Conservation (phyloP, 345 rosid species). For the Boechera retrofracta region DNA sequence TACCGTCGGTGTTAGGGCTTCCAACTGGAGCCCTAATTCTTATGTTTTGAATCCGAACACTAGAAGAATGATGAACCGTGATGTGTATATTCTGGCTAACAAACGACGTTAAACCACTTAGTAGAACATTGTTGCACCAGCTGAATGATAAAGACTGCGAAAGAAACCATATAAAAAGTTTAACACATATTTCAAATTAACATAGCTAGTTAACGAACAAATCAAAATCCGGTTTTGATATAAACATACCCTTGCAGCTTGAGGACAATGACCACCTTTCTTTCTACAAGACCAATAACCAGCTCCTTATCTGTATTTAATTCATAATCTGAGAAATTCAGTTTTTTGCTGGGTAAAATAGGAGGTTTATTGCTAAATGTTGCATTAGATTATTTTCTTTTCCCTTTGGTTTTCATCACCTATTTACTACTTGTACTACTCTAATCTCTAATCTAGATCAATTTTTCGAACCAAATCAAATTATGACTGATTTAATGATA, state of each 20-base stretch:
- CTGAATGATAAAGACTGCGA: conserved; percentile 50
- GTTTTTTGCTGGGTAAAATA: too few species aligned
- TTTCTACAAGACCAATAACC: conserved; percentile 52
- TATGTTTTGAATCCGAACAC: conserved; percentile 48
- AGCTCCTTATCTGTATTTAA: conserved; percentile 32
- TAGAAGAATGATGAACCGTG: conserved; percentile 48
- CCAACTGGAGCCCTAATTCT: conserved; percentile 48
- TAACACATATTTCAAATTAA: background rate
- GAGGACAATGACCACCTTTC: conserved; percentile 43
- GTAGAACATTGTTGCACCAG: conserved; percentile 44
- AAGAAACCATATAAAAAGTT: background rate
- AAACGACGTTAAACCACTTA: conserved; percentile 54
- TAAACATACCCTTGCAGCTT: conserved; percentile 45
- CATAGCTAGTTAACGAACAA: background rate
- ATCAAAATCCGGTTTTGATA: background rate
- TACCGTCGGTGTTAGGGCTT: conserved; percentile 71
- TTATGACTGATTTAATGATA: too few species aligned
- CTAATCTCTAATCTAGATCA: too few species aligned
- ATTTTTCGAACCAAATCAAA: too few species aligned
- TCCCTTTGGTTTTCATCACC: too few species aligned
- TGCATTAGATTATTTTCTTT: too few species aligned
- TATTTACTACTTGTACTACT: too few species aligned
- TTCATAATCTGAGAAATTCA: too few species aligned
- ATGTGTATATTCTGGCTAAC: conserved; percentile 58
- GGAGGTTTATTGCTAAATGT: too few species aligned